phyloP scores from a whole-genome alignment of 2,329 filamentous ascomycete genomes.

The Dothistroma pini region DNA sequence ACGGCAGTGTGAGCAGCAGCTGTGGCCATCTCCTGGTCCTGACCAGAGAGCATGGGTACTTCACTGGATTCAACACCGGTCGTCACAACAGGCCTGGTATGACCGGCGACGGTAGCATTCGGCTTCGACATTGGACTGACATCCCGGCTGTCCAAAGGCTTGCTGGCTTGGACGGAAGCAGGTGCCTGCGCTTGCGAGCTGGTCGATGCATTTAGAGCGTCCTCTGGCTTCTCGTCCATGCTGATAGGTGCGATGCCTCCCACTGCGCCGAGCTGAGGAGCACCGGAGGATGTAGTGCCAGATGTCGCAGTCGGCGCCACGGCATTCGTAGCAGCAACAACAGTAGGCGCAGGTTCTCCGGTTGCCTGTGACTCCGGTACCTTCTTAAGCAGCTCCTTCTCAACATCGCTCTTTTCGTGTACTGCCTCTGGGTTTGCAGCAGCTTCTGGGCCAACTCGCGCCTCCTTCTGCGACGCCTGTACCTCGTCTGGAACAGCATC shows the following conservation, averaged over 20 bases:
- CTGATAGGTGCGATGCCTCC: slow-evolving; percentile 25
- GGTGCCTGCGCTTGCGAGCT: slow-evolving; percentile 18
- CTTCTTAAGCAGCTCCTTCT: slow-evolving; percentile 68
- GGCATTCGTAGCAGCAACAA: slow-evolving; percentile 37
- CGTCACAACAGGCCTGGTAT: slow-evolving; percentile 41
- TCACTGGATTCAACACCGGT: slow-evolving; percentile 39
- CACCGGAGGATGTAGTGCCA: slow-evolving; percentile 21
- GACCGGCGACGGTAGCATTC: slow-evolving; percentile 21
- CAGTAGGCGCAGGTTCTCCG: slow-evolving; percentile 45
- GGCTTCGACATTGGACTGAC: slow-evolving; percentile 42
- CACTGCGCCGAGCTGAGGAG: slow-evolving; percentile 31
- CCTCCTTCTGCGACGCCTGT: slow-evolving; percentile 30
- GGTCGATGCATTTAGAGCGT: slow-evolving; percentile 38
- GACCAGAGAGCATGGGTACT: slow-evolving; percentile 13
- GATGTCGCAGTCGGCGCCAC: slow-evolving; percentile 29
- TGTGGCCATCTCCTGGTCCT: neutral
- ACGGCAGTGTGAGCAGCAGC: neutral
- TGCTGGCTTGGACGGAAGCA: slow-evolving; percentile 10
- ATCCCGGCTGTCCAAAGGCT: slow-evolving; percentile 37
- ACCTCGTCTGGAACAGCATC: slow-evolving; percentile 30
- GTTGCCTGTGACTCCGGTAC: slow-evolving; percentile 40
- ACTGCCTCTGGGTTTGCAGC: slow-evolving; percentile 65
- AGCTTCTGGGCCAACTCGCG: slow-evolving; percentile 61
- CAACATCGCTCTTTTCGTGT: slow-evolving; percentile 69
- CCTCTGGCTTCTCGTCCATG: slow-evolving; percentile 25